Conservation (phyloP, 345 rosid species). For the Geranium rotundifolium region DNA sequence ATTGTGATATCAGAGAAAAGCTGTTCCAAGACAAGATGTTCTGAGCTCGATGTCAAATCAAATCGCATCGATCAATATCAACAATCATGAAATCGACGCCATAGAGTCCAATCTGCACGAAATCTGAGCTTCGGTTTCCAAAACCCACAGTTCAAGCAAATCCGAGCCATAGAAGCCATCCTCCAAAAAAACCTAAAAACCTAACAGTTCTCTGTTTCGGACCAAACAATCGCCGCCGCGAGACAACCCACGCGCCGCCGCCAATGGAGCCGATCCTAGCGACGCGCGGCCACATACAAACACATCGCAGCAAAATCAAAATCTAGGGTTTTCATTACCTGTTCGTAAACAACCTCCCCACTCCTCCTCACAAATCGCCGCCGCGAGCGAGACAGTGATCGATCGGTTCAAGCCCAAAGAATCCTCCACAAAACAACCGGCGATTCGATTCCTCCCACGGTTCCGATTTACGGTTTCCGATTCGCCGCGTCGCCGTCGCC, state of each 20-base stretch:
- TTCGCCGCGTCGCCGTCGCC: background rate
- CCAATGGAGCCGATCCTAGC: background rate
- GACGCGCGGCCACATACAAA: slow-evolving; percentile 2
- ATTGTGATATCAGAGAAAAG: background rate
- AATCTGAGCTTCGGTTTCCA: background rate
- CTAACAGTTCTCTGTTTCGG: background rate
- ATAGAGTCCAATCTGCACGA: background rate
- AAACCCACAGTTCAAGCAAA: background rate
- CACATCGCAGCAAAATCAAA: slow-evolving; percentile 26
- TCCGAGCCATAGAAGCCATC: background rate
- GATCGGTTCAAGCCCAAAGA: background rate
- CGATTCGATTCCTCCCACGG: background rate
- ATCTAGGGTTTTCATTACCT: slow-evolving; percentile 28
- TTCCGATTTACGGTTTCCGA: background rate
- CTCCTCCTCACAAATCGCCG: slow-evolving; percentile 7
- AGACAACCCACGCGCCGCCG: background rate
- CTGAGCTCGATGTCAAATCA: background rate
- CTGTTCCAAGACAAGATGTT: background rate
- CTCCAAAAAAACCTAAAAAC: background rate
- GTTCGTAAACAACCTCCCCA: background rate
- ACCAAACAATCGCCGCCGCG: background rate
- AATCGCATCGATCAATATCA: background rate
- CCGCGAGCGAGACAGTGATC: slow-evolving; percentile 1
- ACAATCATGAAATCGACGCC: background rate
- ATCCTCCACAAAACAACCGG: background rate